Evolutionary conservation across 1,139 yeast species (phyloP), one percentile per base, ranked within the genome.

Genomic region (Debaryomyces singareniensis): DNA sequence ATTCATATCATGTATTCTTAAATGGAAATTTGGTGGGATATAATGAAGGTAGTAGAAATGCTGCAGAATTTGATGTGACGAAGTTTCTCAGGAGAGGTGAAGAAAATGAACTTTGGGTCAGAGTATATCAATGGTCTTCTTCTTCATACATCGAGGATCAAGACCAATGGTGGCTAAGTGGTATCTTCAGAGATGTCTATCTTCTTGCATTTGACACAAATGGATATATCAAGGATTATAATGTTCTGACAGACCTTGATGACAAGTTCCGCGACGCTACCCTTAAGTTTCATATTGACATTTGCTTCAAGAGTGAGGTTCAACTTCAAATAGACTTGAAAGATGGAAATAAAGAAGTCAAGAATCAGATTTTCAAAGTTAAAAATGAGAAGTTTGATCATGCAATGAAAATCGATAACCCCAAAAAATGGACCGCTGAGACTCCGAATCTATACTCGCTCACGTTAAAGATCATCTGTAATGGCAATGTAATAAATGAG

Each of bases 101-200:
- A 1, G 14, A 20, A 33, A 43, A 43, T 25, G 44, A 38, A 21
- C n/a, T 43, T 5, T 29, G 36, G 33, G 59, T 57, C 3, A 43
- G 55, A 24, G 62, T 57, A 4, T 51, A 47, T 22, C 59, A 55
- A 37, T 57, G 58, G 55, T 48, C 55, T 5, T 49, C 48, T 22
- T 52, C 58, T 2, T 40, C 49, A 15, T 57, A 51, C 33, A 48
- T 58, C 24, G 63, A 57, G 35, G 63, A 57, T 35, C 61, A 56
- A 39, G 62, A 56, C 31, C 58, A 52, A 35, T 55, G 61, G 60
- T 53, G 61, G 58, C 38, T 55, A 15, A 51, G 58, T 23, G 61
- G 61, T 2, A 55, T 42, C 12, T n/a, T n/a, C n/a, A n/a, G n/a
- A n/a, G n/a, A n/a, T n/a, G n/a, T n/a, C n/a, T n/a, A n/a, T n/a